Conservation (phyloP, 2,329 filamentous ascomycete genomes). For the Neonectria ditissima region DNA sequence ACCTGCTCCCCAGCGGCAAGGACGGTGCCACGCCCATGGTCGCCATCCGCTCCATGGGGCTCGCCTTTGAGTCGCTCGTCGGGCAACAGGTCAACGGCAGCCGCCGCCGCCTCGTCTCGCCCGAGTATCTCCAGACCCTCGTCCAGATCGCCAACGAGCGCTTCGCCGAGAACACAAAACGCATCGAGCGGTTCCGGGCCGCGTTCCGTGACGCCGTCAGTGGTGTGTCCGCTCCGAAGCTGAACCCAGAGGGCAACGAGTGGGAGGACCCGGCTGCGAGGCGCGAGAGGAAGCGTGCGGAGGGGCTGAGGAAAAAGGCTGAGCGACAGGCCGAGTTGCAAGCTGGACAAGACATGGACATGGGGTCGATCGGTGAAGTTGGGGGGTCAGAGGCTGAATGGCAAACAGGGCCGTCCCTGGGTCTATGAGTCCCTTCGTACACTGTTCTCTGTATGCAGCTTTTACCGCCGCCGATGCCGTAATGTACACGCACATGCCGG, state of each 20-base stretch:
- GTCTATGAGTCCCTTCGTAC: slow-evolving; percentile 42
- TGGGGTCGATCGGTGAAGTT: slow-evolving; percentile 21
- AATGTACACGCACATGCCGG: slow-evolving; percentile 48
- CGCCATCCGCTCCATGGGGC: slow-evolving; percentile 84
- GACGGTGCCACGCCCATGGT: slow-evolving; percentile 74
- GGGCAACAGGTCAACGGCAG: slow-evolving; percentile 63
- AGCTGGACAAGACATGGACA: slow-evolving; percentile 32
- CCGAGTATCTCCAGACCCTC: slow-evolving; percentile 75
- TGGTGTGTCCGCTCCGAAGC: slow-evolving; percentile 36
- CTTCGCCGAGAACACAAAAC: slow-evolving; percentile 75
- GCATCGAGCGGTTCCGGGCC: slow-evolving; percentile 73
- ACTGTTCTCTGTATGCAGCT: slow-evolving; percentile 47
- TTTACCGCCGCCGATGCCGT: slow-evolving; percentile 47
- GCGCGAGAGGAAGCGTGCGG: slow-evolving; percentile 66
- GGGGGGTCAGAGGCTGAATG: slow-evolving; percentile 34
- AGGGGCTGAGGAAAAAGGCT: slow-evolving; percentile 67
- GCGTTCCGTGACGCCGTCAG: slow-evolving; percentile 58
- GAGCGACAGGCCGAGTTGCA: slow-evolving; percentile 56
- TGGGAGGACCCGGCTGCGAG: slow-evolving; percentile 68
- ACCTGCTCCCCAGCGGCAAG: slow-evolving; percentile 58
- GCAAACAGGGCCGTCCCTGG: slow-evolving; percentile 36
- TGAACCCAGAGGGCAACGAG: slow-evolving; percentile 52
- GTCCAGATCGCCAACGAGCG: slow-evolving; percentile 79
- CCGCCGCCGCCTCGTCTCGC: slow-evolving; percentile 66
- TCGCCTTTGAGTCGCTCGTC: slow-evolving; percentile 85